These are phyloP conservation scores for Xylariaceae sp. DNA, from an alignment of 2,329 filamentous ascomycete genomes.

Conservation along the genomic window DNA sequence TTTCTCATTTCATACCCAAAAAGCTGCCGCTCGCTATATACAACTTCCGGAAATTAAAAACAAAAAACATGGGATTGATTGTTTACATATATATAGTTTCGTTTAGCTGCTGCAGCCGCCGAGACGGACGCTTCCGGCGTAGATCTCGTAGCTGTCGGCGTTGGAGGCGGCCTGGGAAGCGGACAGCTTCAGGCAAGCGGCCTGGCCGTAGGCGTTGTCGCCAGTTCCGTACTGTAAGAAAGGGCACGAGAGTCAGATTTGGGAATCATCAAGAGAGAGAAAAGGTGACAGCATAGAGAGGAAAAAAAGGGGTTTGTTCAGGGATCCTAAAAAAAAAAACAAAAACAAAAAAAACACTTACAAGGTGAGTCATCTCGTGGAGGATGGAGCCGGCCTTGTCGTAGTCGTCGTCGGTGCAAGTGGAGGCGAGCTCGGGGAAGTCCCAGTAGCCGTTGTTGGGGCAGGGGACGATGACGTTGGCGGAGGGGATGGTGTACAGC, in stretches of 20 bases:
- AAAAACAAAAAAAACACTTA: conserved; percentile 1
- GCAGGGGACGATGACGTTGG: conserved; percentile 15
- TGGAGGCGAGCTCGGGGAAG: conserved; percentile 12
- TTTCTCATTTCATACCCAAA: no score
- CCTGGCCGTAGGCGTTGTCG: conserved; percentile 17
- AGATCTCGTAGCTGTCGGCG: conserved; percentile 20
- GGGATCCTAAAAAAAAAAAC: no score
- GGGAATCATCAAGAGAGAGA: neutral
- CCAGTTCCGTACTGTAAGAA: conserved; percentile 15
- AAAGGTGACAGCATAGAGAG: no score
- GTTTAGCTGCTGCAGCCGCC: conserved; percentile 20
- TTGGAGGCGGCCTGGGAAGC: conserved; percentile 18
- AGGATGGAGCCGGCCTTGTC: conserved; percentile 19
- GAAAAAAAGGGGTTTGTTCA: no score
- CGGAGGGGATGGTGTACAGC: conserved; percentile 16
- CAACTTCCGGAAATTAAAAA: no score
- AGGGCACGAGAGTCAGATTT: conserved; percentile 3
- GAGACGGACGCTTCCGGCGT: conserved; percentile 19
- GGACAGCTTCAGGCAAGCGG: conserved; percentile 11
- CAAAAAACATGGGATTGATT: no score
- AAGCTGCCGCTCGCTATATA: no score
- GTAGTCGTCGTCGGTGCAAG: conserved; percentile 17
- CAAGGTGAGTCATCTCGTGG: conserved; percentile 17
- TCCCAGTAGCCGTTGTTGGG: conserved; percentile 14
- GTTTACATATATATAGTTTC: conserved; percentile 3